Evolutionary conservation across 306 rosid genomes (phyloP), one percentile per base, ranked within the genome.

Genomic region (Vigna nakashimae): DNA sequence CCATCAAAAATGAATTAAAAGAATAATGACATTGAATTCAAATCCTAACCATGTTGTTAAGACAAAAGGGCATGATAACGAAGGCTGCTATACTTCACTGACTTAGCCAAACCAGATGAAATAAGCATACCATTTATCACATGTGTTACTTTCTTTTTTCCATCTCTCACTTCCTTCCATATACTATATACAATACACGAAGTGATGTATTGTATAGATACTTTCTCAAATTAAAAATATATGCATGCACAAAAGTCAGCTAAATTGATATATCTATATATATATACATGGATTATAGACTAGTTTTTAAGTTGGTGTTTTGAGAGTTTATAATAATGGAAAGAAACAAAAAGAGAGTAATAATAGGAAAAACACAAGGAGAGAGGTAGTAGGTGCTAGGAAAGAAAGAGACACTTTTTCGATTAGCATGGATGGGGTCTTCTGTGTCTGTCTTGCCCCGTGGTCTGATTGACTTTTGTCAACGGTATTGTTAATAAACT

Each of bases 391-490:
- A 46, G 88, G 76, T 55, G 75, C 63, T 73, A 73, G 20, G 3
- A 12, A 36, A 49, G 79, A 84, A 66, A 75, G 81, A 78, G 89
- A 82, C 85, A 70, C 74, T 57, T 40, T 48, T 11, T 55, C 14
- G 45, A 20, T 52, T 52, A 3, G 60, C 26, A 43, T 14, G 30
- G 51, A 60, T 74, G 66, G 79, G 18, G 76, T 70, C 64, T 13
- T 57, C 0, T 74, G 84, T 63, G 7, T 62, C 65, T 76, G 72
- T 42, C 34, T 38, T 11, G 49, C 22, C 20, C 76, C 82, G 82
- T 87, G 81, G 66, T 84, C 80, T 87, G 85, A 86, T 89, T 70
- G 24, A 32, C 52, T 77, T 71, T 83, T 78, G 92, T 88, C 94
- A 91, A 88, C 94, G 91, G 52, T 81, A 40, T 82, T 75, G 18